Conservation (phyloP, 2,329 filamentous ascomycete species). For the Aspergillus calidoustus region DNA sequence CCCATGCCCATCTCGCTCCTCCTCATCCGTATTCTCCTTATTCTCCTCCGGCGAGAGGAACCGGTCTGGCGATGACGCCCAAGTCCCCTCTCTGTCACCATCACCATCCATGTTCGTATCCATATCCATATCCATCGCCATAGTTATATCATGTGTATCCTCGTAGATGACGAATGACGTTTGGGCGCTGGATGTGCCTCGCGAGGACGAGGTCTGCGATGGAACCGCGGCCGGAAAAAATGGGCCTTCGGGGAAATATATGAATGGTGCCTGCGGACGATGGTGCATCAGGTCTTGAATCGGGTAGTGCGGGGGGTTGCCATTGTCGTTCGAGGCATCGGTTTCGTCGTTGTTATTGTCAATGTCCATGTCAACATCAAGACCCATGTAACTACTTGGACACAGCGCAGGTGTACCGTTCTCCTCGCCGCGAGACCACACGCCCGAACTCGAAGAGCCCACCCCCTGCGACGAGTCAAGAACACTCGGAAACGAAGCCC, state of each 20-base stretch:
- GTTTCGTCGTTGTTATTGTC: neutral
- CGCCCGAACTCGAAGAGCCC: too few relatives aligned
- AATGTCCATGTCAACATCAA: neutral
- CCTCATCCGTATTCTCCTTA: constrained; percentile 24
- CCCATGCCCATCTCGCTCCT: neutral
- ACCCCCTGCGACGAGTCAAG: neutral
- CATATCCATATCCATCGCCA: constrained; percentile 10
- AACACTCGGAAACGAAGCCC: neutral
- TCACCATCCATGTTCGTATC: constrained; percentile 12
- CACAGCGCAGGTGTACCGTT: too few relatives aligned
- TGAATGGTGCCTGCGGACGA: neutral
- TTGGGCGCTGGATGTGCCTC: neutral
- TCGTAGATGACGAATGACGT: constrained; percentile 27
- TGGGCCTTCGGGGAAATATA: constrained; percentile 1
- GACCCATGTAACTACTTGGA: neutral
- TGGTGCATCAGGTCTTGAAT: neutral
- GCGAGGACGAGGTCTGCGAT: neutral
- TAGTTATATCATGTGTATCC: constrained; percentile 18
- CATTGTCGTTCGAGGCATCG: neutral
- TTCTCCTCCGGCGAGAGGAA: constrained; percentile 21
- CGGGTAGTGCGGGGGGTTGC: neutral
- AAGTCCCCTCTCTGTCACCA: neutral
- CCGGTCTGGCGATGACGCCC: neutral
- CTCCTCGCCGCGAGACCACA: too few relatives aligned
- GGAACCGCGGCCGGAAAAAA: neutral